Evolutionary conservation across 768 basidiomycete genomes (phyloP), one percentile per base, ranked within the genome.

Genomic region (Lentinus brumalis): DNA sequence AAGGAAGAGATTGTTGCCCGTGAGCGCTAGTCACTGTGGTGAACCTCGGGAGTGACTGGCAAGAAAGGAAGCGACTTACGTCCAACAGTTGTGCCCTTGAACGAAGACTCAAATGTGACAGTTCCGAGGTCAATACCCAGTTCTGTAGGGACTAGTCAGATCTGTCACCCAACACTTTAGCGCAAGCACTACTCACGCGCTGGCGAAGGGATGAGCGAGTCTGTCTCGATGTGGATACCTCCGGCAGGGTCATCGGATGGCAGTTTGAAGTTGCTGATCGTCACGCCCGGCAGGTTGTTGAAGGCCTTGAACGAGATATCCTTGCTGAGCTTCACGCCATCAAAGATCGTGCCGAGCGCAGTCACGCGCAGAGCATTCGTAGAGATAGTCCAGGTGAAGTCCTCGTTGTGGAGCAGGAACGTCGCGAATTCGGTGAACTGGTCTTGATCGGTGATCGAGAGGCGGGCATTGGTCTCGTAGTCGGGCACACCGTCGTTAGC

Each of bases 371-470:
- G 81, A 44, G 77, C 82, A n/a, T 78, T 61, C 0, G 89, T 88
- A 5, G 86, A 86, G 50, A 91, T 85, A 1, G 82, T 86, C 89
- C 89, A 91, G 5, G 81, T 79, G 64, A 91, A 91, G 58, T 75
- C 78, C 18, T 80, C 78, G 52, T 83, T 85, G 65, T 89, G 89
- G 41, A 90, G 75, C 62, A 90, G 69, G 71, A 80, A 86, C 1
- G 81, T 86, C 0, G 88, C 84, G 67, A 88, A 91, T 11, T 77
- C 73, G 5, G 88, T 87, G 71, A 90, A 90, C 82, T 72, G 71
- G 26, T 68, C 71, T 41, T 76, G 66, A 62, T 89, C 78, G 0
- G 79, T 86, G 60, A 90, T 91, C 4, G 77, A 79, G 21, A 90
- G 70, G 12, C 67, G 77, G 32, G 79, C 87, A 32, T 73, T 79